phyloP scores from a whole-genome alignment of 371 early-diverging fungal genomes.

The Zychaea mexicana region DNA sequence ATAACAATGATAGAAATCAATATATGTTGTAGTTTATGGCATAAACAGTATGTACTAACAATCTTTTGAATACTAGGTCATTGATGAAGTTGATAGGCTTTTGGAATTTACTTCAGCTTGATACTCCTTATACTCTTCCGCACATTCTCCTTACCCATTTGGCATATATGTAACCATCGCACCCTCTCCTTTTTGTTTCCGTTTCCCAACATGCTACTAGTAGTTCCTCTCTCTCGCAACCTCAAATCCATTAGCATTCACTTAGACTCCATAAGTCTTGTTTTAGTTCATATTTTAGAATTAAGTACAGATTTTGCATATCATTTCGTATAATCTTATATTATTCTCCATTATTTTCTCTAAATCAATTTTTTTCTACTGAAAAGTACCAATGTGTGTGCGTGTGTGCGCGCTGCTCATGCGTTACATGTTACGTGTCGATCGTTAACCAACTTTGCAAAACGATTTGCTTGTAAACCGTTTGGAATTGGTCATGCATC shows the following conservation, averaged over 20 bases:
- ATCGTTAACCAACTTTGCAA: background rate
- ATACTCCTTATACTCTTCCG: background rate
- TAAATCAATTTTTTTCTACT: too few relatives aligned
- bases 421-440: background rate
- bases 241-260: too few relatives aligned
- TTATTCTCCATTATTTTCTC: too few relatives aligned
- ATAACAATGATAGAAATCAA: background rate
- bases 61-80: background rate
- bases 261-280: too few relatives aligned
- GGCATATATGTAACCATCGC: background rate
- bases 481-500: background rate
- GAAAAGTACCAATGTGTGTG: background rate
- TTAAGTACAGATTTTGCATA: too few relatives aligned
- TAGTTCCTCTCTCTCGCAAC: too few relatives aligned
- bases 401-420: background rate
- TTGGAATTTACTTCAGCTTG: background rate
- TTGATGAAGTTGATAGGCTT: background rate
- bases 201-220: too few relatives aligned
- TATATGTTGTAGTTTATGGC: background rate
- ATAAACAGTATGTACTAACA: background rate
- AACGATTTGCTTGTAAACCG: background rate
- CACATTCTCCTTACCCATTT: background rate
- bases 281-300: too few relatives aligned
- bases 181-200: too few relatives aligned
- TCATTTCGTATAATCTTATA: too few relatives aligned